Evolutionary conservation across 371 early-diverging fungal species (phyloP).

Genomic region (Thermomucor indicae-seudaticae): DNA sequence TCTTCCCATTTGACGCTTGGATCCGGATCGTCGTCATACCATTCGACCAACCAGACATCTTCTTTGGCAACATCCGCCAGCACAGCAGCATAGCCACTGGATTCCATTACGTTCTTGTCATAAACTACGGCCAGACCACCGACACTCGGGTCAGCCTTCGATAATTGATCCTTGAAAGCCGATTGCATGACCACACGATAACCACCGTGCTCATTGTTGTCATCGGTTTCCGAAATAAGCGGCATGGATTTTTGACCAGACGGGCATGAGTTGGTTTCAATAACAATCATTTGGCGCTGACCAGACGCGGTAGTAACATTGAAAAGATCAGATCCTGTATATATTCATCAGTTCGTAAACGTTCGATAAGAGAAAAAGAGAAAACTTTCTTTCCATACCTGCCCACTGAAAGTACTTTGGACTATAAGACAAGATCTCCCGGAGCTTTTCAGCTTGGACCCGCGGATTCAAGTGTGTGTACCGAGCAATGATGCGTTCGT

Average conservation of each 20-base stretch:
- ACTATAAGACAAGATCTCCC: slow-evolving; percentile 63
- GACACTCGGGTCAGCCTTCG: slow-evolving; percentile 57
- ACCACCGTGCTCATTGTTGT: slow-evolving; percentile 65
- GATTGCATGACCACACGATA: slow-evolving; percentile 77
- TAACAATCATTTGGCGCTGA: slow-evolving; percentile 93
- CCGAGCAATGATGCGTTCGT: slow-evolving; percentile 86
- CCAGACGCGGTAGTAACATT: slow-evolving; percentile 87
- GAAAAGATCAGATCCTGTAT: slow-evolving; percentile 81
- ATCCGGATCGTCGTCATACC: slow-evolving; percentile 69
- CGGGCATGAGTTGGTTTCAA: slow-evolving; percentile 93
- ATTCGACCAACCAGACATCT: slow-evolving; percentile 85
- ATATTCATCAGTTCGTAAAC: neutral
- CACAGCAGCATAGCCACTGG: slow-evolving; percentile 86
- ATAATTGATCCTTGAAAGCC: slow-evolving; percentile 75
- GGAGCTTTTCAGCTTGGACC: slow-evolving; percentile 63
- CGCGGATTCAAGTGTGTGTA: slow-evolving; percentile 90
- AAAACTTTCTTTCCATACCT: slow-evolving; percentile 60
- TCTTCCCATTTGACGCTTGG: slow-evolving; percentile 85
- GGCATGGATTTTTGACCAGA: slow-evolving; percentile 97
- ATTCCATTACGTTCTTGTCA: slow-evolving; percentile 93
- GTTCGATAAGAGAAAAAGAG: neutral
- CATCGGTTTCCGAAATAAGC: slow-evolving; percentile 78
- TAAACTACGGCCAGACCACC: slow-evolving; percentile 89
- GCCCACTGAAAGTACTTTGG: slow-evolving; percentile 92
- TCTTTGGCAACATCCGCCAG: slow-evolving; percentile 84